Evolutionary conservation across 2,329 filamentous ascomycete species (phyloP), one percentile per base, ranked within the genome.

Genomic region (Xylaria sp.): DNA sequence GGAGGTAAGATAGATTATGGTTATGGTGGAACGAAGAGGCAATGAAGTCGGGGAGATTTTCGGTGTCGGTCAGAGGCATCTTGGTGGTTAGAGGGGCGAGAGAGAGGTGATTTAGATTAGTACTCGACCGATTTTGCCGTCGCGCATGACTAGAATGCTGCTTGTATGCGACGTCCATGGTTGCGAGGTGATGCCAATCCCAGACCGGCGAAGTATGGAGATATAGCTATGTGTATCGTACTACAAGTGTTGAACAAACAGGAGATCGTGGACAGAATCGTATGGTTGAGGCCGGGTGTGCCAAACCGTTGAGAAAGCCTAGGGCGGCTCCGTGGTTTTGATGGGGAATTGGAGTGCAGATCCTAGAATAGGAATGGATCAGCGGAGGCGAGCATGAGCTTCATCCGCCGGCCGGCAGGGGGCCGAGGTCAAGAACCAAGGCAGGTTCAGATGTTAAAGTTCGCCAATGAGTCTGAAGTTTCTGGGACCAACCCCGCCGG

Each of bases 51-150:
- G 78, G 76, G 39, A 84, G 76, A 72, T 84, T 82, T 60, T 88
- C 85, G 66, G 82, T 80, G 75, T 89, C 87, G 69, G 84, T 81
- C 66, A 90, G 80, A 51, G 89, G 88, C 9, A 91, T 83, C 76
- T 87, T 88, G 61, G 86, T 84, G 28, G 89, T 91, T 64, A 91
- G 81, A 34, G 89, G 89, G n/a, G 88, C 89, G 68, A 91, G 87
- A 15, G 87, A 85, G 68, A 90, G 84, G 74, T 89, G 86, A 75
- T 87, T 86, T 71, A 90, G 81, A 78, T 86, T 89, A 58, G 85
- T 87, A 34, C 84, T 84, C 25, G 89, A 90, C 73, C 86, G 85
- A 75, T 85, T 87, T 80, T 89, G 88, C 72, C 87, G 87, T 69
- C 87, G 84, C 54, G 85, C 82, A 72, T 86, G 84, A 73, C 85